These are phyloP conservation scores for Diaporthe capsici DNA, from an alignment of 2,329 filamentous ascomycete species.

Conservation along the genomic window DNA sequence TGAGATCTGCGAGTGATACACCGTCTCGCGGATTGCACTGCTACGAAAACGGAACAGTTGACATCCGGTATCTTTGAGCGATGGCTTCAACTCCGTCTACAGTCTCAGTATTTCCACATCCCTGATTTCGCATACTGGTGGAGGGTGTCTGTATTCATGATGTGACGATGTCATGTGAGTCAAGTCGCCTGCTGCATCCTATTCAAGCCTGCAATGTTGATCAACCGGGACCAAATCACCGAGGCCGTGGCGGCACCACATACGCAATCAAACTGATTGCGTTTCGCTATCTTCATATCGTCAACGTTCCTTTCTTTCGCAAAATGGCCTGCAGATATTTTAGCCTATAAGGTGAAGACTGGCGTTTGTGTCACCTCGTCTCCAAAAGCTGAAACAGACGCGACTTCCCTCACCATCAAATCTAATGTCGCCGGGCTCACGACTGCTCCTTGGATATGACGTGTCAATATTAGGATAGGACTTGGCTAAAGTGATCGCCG, in stretches of 20 bases:
- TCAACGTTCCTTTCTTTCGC: neutral
- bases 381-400: neutral
- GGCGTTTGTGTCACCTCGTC: neutral
- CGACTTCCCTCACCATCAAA: neutral
- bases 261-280: neutral
- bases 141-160: neutral
- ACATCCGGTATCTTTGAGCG: too few species aligned
- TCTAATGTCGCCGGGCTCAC: neutral
- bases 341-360: conserved; percentile 1
- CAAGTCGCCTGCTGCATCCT: neutral
- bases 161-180: too few species aligned
- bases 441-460: conserved; percentile 9
- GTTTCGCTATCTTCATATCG: neutral
- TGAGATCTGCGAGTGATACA: neutral
- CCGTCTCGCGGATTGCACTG: too few species aligned
- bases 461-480: neutral
- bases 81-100: neutral
- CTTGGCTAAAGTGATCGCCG: conserved; percentile 14
- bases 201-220: neutral
- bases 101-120: rapidly evolving
- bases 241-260: neutral
- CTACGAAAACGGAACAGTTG: neutral
- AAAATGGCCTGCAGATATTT: neutral
- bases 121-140: neutral
- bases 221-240: neutral